Evolutionary conservation across 805 yeast genomes (phyloP).

Genomic region (Metschnikowia henanensis): DNA sequence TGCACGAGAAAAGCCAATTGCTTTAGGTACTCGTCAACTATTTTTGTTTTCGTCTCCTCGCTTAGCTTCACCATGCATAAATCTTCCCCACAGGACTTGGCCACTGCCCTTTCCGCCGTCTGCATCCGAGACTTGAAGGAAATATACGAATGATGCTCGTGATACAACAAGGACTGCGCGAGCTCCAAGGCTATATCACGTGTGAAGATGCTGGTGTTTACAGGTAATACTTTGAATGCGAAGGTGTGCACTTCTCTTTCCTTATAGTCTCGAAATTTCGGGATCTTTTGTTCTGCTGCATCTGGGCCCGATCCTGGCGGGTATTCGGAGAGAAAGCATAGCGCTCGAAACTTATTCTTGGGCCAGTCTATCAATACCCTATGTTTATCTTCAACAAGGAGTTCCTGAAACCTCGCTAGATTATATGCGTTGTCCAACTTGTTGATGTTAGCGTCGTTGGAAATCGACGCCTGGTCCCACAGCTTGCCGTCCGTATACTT

Average conservation of each 20-base stretch:
- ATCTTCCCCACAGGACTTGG: constrained; percentile 10
- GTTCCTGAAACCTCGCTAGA: constrained; percentile 39
- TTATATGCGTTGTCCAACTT: constrained; percentile 61
- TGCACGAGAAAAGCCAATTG: constrained; percentile 62
- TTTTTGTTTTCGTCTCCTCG: constrained; percentile 38
- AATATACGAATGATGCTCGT: constrained; percentile 50
- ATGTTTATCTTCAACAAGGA: constrained; percentile 55
- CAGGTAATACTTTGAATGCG: constrained; percentile 24
- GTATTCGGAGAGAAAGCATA: constrained; percentile 51
- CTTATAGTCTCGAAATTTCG: constrained; percentile 23
- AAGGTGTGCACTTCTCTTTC: constrained; percentile 22
- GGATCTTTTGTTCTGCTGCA: background rate
- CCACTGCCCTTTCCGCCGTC: constrained; percentile 34
- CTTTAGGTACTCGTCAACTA: constrained; percentile 49
- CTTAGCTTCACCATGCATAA: constrained; percentile 12
- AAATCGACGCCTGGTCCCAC: constrained; percentile 16
- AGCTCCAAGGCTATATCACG: constrained; percentile 28
- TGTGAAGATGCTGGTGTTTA: constrained; percentile 13
- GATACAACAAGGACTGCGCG: constrained; percentile 51
- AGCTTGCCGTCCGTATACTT: constrained; percentile 18
- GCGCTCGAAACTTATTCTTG: constrained; percentile 64
- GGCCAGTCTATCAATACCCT: constrained; percentile 65
- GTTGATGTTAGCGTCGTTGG: constrained; percentile 1
- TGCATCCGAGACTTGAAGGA: constrained; percentile 35
- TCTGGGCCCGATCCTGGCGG: too few relatives aligned